Base-by-base conservation (phyloP, 331 rosid genomes). In the Ulmus americana region DNA sequence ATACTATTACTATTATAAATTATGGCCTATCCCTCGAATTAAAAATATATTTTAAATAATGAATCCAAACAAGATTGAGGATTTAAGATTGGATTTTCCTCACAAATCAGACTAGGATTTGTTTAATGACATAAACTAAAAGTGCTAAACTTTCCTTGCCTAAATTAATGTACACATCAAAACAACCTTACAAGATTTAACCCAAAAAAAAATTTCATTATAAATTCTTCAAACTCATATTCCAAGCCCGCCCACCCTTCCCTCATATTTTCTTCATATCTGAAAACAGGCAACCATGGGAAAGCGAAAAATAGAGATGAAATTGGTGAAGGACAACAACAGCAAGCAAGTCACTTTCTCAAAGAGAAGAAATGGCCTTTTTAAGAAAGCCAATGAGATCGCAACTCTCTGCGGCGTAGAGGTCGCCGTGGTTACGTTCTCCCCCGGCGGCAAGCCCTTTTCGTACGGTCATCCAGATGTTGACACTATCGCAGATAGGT, bases 321-420 rank as follows among this genome's bases (percentile, higher is more conserved):
- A 69, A 44, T 55, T 56, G 78, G 84, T 80, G 76, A 49, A 47
- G 40, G 81, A 72, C 53, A 72, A 39, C 69, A 70, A 64, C 43
- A 76, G 79, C 5, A 70, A 80, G 63, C 84, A 80, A 71, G 81
- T 80, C n/a, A 80, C 84, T 53, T 80, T 80, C 64, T 80, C 84
- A 6, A 80, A 76, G 71, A 73, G 84, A 12, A 64, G 84, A 10
- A 76, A 61, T 2, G 84, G 84, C 13, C 76, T 80, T 7, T 80
- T 80, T 50, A 80, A 76, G 76, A 80, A 80, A 53, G 84, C 81
- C 11, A 77, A 72, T 49, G 84, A 80, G 59, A 73, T 80, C 10
- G 79, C 81, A 3, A 80, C 76, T 0, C 76, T 80, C 40, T 80
- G 81, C 48, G 79, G 76, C 15, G 72, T 71, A 45, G 76, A 72